Percentiles rank a stretch among this genome's conserved stretches.
These are phyloP conservation scores for Ophiostoma quercus DNA, from an alignment of 2,329 filamentous ascomycete genomes.

Conservation along the genomic window DNA sequence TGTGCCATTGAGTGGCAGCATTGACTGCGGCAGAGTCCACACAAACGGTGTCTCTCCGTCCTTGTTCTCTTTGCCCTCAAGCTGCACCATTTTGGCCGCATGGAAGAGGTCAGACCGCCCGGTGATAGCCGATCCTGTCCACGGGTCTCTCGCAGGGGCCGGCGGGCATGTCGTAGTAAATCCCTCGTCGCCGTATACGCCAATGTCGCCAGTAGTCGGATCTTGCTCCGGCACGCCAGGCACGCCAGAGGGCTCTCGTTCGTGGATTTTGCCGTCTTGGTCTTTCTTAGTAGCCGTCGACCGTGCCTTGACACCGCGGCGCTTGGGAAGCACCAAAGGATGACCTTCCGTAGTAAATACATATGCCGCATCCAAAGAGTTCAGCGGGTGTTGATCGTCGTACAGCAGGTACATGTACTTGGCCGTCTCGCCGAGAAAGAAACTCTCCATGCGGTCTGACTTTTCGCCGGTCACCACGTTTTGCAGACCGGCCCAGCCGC, in stretches of 20 bases:
- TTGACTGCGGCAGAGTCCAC: constrained; percentile 76
- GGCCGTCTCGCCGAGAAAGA: constrained; percentile 92
- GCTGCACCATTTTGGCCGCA: constrained; percentile 74
- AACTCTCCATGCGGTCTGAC: constrained; percentile 96
- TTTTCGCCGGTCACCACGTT: constrained; percentile 78
- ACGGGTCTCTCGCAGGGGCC: constrained; percentile 52
- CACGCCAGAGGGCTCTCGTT: neutral
- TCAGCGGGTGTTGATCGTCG: constrained; percentile 78
- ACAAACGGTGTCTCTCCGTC: constrained; percentile 69
- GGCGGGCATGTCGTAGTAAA: constrained; percentile 62
- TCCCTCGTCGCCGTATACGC: constrained; percentile 38
- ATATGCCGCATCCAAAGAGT: constrained; percentile 76
- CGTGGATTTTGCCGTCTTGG: neutral
- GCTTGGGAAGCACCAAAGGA: constrained; percentile 71
- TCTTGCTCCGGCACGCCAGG: constrained; percentile 15
- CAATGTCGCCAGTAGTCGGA: constrained; percentile 30
- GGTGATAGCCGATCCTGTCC: constrained; percentile 74
- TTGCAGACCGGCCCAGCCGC: constrained; percentile 88
- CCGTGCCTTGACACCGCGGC: neutral
- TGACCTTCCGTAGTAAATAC: constrained; percentile 97
- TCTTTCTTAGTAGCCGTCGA: neutral
- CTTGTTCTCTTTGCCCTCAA: constrained; percentile 47
- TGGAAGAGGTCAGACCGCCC: constrained; percentile 80
- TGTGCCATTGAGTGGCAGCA: constrained; percentile 72
- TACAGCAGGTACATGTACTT: constrained; percentile 95